A percentile compares a stretch with the other conserved stretches of the same genome.
These are phyloP conservation scores for Carpinus viminea DNA, from an alignment of 306 rosid genomes.

Conservation along the genomic window DNA sequence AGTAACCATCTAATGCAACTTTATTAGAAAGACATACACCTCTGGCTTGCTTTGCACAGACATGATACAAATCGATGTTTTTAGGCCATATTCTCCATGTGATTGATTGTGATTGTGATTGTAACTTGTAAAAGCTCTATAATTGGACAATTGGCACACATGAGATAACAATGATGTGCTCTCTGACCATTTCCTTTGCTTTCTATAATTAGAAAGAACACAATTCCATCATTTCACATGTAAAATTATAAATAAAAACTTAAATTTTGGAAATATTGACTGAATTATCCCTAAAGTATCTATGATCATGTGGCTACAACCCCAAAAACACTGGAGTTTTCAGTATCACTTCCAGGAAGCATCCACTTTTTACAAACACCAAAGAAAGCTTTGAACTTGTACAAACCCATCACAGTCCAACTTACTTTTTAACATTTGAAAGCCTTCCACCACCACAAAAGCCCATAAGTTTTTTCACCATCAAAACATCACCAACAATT, in stretches of 20 bases:
- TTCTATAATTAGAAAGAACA: neutral
- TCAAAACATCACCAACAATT: neutral
- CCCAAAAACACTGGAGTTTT: neutral
- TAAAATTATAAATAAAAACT: neutral
- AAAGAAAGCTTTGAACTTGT: neutral
- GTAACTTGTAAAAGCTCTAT: neutral
- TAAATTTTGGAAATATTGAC: neutral
- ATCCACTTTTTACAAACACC: neutral
- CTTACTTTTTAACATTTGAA: neutral
- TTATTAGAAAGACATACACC: neutral
- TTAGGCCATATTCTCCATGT: neutral
- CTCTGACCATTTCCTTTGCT: neutral
- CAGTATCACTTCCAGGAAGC: neutral
- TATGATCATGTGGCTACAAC: neutral
- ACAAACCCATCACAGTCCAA: neutral
- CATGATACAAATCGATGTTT: neutral
- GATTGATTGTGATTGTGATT: neutral
- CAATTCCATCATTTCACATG: slow-evolving; percentile 1
- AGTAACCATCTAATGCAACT: neutral
- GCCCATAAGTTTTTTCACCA: neutral
- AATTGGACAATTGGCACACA: neutral
- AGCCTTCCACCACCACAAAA: neutral
- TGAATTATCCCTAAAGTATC: neutral
- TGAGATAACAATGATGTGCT: neutral
- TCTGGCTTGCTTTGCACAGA: neutral